Percentiles rank a stretch among this genome's conserved stretches.
Conservation (phyloP, 352 stramenopile species). For the Phytophthora macrochlamydospora region DNA sequence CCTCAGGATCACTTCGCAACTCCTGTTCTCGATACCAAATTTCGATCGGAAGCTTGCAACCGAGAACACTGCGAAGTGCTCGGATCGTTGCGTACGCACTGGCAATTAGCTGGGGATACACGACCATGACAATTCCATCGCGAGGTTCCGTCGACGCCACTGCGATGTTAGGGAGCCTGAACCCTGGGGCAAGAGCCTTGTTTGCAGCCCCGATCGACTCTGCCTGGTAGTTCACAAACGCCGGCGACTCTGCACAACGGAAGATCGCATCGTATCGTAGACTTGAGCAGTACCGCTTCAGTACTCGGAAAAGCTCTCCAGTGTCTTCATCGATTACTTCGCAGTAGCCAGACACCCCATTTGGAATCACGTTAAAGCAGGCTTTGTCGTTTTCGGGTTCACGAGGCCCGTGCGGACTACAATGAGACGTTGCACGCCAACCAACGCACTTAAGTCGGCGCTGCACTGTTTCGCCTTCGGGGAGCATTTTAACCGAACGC, state of each 20-base stretch:
- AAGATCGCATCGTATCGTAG: slow-evolving; percentile 39
- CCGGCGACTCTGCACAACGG: slow-evolving; percentile 40
- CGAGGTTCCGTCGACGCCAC: slow-evolving; percentile 2
- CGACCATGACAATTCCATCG: slow-evolving; percentile 53
- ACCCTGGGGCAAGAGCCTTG: slow-evolving; percentile 17
- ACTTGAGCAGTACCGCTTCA: slow-evolving; percentile 37
- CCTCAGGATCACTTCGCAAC: slow-evolving; percentile 19
- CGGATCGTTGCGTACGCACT: slow-evolving; percentile 28
- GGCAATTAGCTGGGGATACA: slow-evolving; percentile 52
- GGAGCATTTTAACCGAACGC: slow-evolving; percentile 19
- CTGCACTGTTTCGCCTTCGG: slow-evolving; percentile 14
- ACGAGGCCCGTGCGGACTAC: slow-evolving; percentile 20
- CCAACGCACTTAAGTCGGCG: slow-evolving; percentile 24
- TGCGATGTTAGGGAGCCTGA: slow-evolving; percentile 17
- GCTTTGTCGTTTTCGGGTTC: slow-evolving; percentile 25
- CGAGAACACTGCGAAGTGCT: slow-evolving; percentile 30
- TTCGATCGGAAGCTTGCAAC: slow-evolving; percentile 54
- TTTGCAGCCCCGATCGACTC: slow-evolving; percentile 25
- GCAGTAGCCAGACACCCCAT: slow-evolving; percentile 19
- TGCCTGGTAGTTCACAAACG: slow-evolving; percentile 41
- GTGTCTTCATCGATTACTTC: slow-evolving; percentile 31
- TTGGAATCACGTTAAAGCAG: slow-evolving; percentile 19
- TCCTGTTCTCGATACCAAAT: slow-evolving; percentile 54
- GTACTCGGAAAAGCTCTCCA: slow-evolving; percentile 34
- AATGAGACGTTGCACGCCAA: slow-evolving; percentile 19